Base-by-base conservation (phyloP, 805 yeast genomes). In the Candida maltosa region DNA sequence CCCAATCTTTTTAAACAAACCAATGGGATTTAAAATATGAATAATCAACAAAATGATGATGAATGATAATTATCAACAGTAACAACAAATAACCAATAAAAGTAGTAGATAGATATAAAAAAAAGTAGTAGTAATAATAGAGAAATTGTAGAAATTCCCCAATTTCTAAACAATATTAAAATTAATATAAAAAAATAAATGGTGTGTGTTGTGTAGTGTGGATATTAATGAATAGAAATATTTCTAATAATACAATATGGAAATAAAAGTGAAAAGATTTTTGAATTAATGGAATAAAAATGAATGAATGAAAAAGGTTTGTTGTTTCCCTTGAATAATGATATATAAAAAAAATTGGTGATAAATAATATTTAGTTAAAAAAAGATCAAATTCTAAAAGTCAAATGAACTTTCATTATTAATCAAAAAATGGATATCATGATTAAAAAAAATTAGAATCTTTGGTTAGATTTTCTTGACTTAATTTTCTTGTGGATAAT, bases 381-480 rank as follows among this genome's bases (percentile, higher is more conserved):
- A 20, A 20, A 20, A 20, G 23, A 20, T 7, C 10, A 20, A 20
- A 20, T 7, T 7, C 7, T 20, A 5, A 26, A 26, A 16, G 17
- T 6, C 4, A 10, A 16, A 4, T 28, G 22, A 10, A 16, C 4
- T 16, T 15, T 10, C 14, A 15, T 8, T 4, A 24, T 24, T n/a
- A 24, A 8, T 8, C 10, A 24, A 24, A 6, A 6, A 24, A 24
- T 24, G 26, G 26, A 8, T 11, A 24, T 11, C 10, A 10, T 11
- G 5, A 24, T 29, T 10, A 33, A 21, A 20, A 8, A 34, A 10
- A 34, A 37, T 60, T 60, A 62, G 42, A 62, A 62, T 60, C 68
- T 62, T 51, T 60, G 63, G 55, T 58, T 52, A 39, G 70, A 47
- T 58, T 68, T 70, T 53, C 56, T 67, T 23, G 65, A 66, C 56